phyloP scores from a whole-genome alignment of 257 asterid genomes.

The Primulina tabacum region DNA sequence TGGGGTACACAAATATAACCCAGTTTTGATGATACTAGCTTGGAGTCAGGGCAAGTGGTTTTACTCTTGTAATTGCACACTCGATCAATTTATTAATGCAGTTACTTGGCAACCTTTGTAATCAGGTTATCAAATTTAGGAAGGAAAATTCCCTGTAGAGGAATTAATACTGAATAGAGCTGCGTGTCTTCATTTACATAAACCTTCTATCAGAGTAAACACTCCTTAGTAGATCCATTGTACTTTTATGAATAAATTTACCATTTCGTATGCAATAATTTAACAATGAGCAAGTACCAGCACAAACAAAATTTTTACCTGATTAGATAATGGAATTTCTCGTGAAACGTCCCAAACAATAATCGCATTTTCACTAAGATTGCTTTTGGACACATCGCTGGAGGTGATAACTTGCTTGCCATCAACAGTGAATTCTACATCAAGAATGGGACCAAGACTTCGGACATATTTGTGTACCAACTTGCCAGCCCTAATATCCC shows the following conservation, averaged over 20 bases:
- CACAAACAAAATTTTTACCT: constrained; percentile 41
- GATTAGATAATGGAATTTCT: constrained; percentile 82
- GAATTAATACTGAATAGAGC: too few relatives aligned
- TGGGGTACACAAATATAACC: too few relatives aligned
- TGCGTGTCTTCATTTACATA: too few relatives aligned
- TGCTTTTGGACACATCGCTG: constrained; percentile 74
- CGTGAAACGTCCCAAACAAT: constrained; percentile 88
- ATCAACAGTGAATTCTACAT: constrained; percentile 71
- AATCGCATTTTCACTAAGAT: constrained; percentile 80
- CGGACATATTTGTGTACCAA: constrained; percentile 68
- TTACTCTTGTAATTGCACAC: too few relatives aligned
- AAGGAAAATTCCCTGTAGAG: not conserved
- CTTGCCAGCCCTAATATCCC: constrained; percentile 77
- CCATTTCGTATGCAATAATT: not conserved
- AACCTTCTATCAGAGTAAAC: not conserved
- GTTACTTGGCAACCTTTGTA: constrained; percentile 5
- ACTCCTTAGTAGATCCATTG: not conserved
- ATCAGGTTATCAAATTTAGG: not conserved
- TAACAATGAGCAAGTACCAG: constrained; percentile 1
- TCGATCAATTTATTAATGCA: too few relatives aligned
- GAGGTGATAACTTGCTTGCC: constrained; percentile 72
- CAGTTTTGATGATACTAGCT: too few relatives aligned
- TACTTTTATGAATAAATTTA: not conserved
- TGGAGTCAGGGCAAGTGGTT: too few relatives aligned
- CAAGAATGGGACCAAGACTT: constrained; percentile 82